Evolutionary conservation across 2,329 filamentous ascomycete genomes (phyloP).

Genomic region (Leptographium wingfieldii): DNA sequence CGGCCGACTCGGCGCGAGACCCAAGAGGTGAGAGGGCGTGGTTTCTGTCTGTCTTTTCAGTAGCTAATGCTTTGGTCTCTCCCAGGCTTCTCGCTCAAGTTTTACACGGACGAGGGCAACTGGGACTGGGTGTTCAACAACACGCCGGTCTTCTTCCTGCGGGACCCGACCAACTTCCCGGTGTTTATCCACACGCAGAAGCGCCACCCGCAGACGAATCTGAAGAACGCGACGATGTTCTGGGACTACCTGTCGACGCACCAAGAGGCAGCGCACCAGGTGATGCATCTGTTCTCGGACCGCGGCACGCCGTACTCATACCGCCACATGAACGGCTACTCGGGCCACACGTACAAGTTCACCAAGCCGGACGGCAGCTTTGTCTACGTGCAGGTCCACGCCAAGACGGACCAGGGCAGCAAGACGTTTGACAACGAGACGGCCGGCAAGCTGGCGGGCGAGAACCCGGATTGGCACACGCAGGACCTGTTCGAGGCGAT

Average conservation of each 20-base stretch:
- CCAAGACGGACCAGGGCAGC: conserved; percentile 49
- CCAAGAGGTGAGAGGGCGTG: conserved; percentile 30
- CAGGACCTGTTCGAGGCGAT: conserved; percentile 55
- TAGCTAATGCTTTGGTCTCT: too few relatives aligned
- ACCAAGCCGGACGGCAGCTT: conserved; percentile 52
- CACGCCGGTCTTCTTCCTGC: conserved; percentile 65
- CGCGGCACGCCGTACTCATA: conserved; percentile 53
- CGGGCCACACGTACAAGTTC: conserved; percentile 55
- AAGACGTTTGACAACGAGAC: conserved; percentile 47
- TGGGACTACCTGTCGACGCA: conserved; percentile 44
- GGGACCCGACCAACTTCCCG: conserved; percentile 63
- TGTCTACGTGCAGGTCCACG: conserved; percentile 53
- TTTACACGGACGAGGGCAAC: conserved; percentile 64
- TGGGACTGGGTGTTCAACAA: conserved; percentile 65
- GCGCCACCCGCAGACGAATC: conserved; percentile 58
- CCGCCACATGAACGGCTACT: conserved; percentile 56
- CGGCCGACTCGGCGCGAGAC: conserved; percentile 66
- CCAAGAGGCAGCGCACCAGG: conserved; percentile 49
- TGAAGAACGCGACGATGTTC: conserved; percentile 56
- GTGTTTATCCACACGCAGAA: conserved; percentile 70
- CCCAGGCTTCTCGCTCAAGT: conserved; percentile 50
- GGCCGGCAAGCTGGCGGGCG: conserved; percentile 36
- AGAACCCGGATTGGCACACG: conserved; percentile 50
- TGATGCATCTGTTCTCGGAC: conserved; percentile 55
- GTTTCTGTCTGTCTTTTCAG: too few relatives aligned